Evolutionary conservation across 371 early-diverging fungal genomes (phyloP).

Genomic region (Actinomucor elegans): DNA sequence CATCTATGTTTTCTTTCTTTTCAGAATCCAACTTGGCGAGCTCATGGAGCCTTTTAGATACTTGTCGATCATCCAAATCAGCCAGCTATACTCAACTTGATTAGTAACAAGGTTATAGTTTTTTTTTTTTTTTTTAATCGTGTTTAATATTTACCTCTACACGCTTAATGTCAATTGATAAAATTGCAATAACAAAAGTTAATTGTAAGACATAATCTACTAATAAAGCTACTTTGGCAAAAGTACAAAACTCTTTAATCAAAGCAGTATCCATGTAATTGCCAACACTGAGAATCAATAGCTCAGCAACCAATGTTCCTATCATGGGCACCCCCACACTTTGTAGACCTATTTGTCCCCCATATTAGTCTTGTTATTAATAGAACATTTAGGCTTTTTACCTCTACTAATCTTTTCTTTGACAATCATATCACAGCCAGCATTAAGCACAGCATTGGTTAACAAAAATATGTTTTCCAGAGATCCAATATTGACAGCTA

Average conservation of each 20-base stretch:
- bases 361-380: background rate
- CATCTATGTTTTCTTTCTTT: background rate
- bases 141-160: conserved; percentile 55
- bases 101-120: background rate
- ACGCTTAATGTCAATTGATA: conserved; percentile 77
- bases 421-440: conserved; percentile 68
- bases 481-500: conserved; percentile 68
- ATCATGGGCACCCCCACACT: conserved; percentile 69
- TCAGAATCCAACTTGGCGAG: conserved; percentile 9
- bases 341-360: conserved; percentile 44
- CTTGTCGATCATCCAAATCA: conserved; percentile 30
- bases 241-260: conserved; percentile 72
- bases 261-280: conserved; percentile 57
- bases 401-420: conserved; percentile 68
- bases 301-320: conserved; percentile 53
- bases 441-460: conserved; percentile 68
- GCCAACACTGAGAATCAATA: conserved; percentile 54
- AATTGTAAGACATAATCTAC: conserved; percentile 73
- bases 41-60: conserved; percentile 31
- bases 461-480: conserved; percentile 73
- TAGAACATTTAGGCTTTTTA: conserved; percentile 4
- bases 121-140: no score
- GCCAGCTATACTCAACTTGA: conserved; percentile 15
- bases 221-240: conserved; percentile 63
- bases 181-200: conserved; percentile 68